These are phyloP conservation scores for Pseudogymnoascus sp. DNA, from an alignment of 2,329 filamentous ascomycete genomes.

Conservation along the genomic window DNA sequence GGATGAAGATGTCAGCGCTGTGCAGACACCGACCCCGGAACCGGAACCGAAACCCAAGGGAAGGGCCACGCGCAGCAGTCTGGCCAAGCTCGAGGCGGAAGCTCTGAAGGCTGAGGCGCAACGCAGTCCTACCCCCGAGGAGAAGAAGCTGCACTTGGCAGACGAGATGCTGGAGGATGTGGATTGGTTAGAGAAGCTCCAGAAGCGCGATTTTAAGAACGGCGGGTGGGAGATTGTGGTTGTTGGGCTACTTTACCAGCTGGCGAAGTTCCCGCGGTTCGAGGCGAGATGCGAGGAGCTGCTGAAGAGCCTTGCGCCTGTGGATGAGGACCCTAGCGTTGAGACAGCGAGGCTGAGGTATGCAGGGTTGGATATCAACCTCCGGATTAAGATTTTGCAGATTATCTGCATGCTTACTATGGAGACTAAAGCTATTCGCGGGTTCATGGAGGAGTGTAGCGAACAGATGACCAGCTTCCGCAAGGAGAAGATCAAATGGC, in stretches of 20 bases:
- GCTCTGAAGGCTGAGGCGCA: constrained; percentile 54
- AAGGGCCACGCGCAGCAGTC: constrained; percentile 76
- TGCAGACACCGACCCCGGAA: constrained; percentile 57
- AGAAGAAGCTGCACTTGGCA: constrained; percentile 56
- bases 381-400: constrained; percentile 72
- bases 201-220: constrained; percentile 74
- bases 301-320: constrained; percentile 71
- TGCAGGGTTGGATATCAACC: constrained; percentile 69
- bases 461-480: constrained; percentile 91
- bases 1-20: constrained; percentile 46
- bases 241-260: constrained; percentile 75
- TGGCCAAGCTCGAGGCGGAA: constrained; percentile 74
- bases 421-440: constrained; percentile 77
- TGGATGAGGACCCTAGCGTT: constrained; percentile 64
- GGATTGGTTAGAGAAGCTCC: constrained; percentile 79
- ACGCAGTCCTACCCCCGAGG: constrained; percentile 34
- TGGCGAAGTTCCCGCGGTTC: constrained; percentile 68
- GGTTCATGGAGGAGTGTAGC: constrained; percentile 85
- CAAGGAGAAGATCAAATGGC: constrained; percentile 91
- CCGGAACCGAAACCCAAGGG: constrained; percentile 59
- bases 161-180: constrained; percentile 67
- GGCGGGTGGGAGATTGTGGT: constrained; percentile 91
- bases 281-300: constrained; percentile 71
- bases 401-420: constrained; percentile 80
- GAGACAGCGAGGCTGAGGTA: constrained; percentile 71